Conservation (phyloP, 148 eudicot species). For the Simmondsia chinensis region DNA sequence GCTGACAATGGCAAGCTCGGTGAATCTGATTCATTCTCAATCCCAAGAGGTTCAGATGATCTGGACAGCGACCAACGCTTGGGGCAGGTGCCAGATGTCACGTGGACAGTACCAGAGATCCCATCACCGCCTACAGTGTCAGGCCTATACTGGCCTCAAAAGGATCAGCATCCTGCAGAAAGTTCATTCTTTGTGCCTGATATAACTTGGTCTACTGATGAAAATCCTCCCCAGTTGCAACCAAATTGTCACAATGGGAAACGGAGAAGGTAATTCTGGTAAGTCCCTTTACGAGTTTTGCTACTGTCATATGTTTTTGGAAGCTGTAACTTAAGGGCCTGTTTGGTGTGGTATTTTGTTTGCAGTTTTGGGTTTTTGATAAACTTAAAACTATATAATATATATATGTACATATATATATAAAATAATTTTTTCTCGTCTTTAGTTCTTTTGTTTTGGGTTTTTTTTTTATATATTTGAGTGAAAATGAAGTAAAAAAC, state of each 20-base stretch:
- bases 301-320: no score
- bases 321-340: no score
- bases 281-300: no score
- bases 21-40: constrained; percentile 58
- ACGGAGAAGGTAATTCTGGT: constrained; percentile 32
- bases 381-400: no score
- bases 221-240: constrained; percentile 7
- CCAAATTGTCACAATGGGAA: constrained; percentile 18
- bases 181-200: constrained; percentile 61
- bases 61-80: constrained; percentile 53
- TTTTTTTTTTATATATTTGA: no score
- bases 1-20: constrained; percentile 79
- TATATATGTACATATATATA: no score
- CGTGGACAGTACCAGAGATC: constrained; percentile 57
- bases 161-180: constrained; percentile 25
- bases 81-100: constrained; percentile 80
- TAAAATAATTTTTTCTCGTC: no score
- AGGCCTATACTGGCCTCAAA: constrained; percentile 66
- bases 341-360: no score
- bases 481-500: no score
- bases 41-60: constrained; percentile 47
- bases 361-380: no score
- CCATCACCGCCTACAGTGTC: constrained; percentile 87
- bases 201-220: constrained; percentile 21
- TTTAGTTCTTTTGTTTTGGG: no score